Evolutionary conservation across 2,329 filamentous ascomycete species (phyloP), one percentile per base, ranked within the genome.

Genomic region (Sporothrix inflata): DNA sequence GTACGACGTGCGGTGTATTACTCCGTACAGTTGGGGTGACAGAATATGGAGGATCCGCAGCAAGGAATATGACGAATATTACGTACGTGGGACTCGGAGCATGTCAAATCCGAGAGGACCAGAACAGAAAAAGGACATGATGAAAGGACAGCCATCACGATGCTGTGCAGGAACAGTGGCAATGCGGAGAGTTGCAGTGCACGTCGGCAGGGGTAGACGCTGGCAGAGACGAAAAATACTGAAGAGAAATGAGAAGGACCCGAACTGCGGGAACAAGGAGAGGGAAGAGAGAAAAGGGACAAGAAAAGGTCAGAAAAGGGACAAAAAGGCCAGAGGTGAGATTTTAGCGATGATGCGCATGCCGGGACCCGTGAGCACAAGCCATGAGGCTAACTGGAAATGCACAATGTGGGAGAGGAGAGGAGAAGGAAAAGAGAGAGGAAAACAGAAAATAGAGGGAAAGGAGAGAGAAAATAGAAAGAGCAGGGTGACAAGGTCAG

Each of bases 341-440:
- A 63, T 63, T 63, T 63, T 63, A 42, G 57, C n/a, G 34, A 40
- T 21, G 57, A 34, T 57, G 53, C 24, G 53, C 24, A 61, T 61
- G 57, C 57, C 34, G 34, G 57, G 34, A 21, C 12, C 27, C 3
- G 57, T 42, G 57, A 63, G 57, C 57, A 42, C 34, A 40, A 63
- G 57, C 57, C 57, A 42, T 63, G 38, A 16, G n/a, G n/a, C 34
- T 63, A 63, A 63, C n/a, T 42, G n/a, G 21, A 42, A 42, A 42
- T 24, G 57, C 51, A 55, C 51, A 19, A 34, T 34, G 30, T 34
- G 6, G 30, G 30, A 47, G 45, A 47, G 40, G n/a, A 12, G 30
- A 24, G 34, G n/a, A 19, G 19, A 38, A 12, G 30, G 30, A 14
- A 60, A 30, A 11, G 19, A 38, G 38, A 4, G 30, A n/a, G 57